Conservation (phyloP, 345 rosid species). For the Reutealis trisperma region DNA sequence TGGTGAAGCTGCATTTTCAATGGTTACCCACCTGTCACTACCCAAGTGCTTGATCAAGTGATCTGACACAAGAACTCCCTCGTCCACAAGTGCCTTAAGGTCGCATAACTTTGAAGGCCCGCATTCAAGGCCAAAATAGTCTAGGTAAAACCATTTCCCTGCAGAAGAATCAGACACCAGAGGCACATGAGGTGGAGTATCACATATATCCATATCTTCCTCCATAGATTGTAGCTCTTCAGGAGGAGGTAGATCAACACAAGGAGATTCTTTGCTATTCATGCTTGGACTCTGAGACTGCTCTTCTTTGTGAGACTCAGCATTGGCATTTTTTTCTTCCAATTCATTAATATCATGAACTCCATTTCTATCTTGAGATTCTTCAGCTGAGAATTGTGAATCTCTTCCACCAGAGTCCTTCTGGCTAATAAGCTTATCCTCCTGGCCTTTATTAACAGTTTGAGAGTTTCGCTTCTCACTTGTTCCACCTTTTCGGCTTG, state of each 20-base stretch:
- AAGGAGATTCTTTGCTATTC: conserved; percentile 47
- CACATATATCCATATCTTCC: conserved; percentile 99
- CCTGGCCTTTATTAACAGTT: conserved; percentile 47
- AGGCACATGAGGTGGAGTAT: conserved; percentile 89
- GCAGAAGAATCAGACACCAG: conserved; percentile 51
- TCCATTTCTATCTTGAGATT: conserved; percentile 55
- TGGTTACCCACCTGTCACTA: conserved; percentile 87
- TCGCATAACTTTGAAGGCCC: conserved; percentile 86
- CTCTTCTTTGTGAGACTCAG: conserved; percentile 55
- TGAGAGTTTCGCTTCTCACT: conserved; percentile 64
- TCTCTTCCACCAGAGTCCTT: conserved; percentile 54
- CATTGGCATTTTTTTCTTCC: conserved; percentile 48
- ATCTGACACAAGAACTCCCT: conserved; percentile 76
- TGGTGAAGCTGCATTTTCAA: conserved; percentile 98
- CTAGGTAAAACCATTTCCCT: conserved; percentile 98
- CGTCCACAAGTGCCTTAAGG: conserved; percentile 78
- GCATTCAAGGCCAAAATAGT: conserved; percentile 71
- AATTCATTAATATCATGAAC: conserved; percentile 31
- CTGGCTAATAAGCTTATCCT: conserved; percentile 51
- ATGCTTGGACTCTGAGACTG: conserved; percentile 43
- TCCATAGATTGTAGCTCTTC: conserved; percentile 94
- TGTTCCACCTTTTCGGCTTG: conserved; percentile 56
- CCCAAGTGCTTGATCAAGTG: conserved; percentile 89
- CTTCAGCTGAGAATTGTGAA: conserved; percentile 42
- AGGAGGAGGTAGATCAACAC: conserved; percentile 47